phyloP scores from a whole-genome alignment of 192 early-diverging fungal species.

The Backusella mclennaniae region DNA sequence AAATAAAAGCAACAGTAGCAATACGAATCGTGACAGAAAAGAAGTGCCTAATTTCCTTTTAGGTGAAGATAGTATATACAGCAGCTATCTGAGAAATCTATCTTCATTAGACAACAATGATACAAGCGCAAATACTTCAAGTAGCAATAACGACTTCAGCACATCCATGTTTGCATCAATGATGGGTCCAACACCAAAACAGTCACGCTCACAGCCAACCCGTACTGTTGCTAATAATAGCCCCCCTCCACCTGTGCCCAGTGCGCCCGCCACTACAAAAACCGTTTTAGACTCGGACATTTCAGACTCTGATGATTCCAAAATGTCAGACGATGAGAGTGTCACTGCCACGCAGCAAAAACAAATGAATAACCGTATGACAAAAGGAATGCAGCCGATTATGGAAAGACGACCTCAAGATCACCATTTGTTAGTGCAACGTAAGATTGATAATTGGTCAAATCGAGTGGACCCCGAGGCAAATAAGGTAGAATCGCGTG shows the following conservation, averaged over 20 bases:
- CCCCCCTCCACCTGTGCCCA: neutral
- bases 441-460: constrained; percentile 24
- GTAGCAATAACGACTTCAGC: neutral
- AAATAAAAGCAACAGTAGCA: neutral
- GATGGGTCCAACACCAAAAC: neutral
- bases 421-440: constrained; percentile 12
- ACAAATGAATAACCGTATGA: neutral
- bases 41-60: constrained; percentile 13
- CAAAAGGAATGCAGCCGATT: constrained; percentile 22
- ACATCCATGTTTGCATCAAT: constrained; percentile 23
- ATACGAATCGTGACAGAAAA: constrained; percentile 6
- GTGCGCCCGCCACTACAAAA: neutral
- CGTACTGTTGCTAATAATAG: neutral
- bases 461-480: constrained; percentile 17
- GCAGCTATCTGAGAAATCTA: constrained; percentile 15
- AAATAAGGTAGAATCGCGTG: neutral
- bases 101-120: constrained; percentile 2
- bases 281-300: constrained; percentile 28
- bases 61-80: constrained; percentile 29
- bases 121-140: neutral
- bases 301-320: constrained; percentile 25
- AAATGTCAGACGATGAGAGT: constrained; percentile 1
- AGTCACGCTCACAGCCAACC: neutral
- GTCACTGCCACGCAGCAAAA: neutral
- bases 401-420: constrained; percentile 23